Percentiles rank a stretch among this genome's conserved stretches.
phyloP scores from a whole-genome alignment of 1,284 basidiomycete species.

The Cerioporus squamosus region DNA sequence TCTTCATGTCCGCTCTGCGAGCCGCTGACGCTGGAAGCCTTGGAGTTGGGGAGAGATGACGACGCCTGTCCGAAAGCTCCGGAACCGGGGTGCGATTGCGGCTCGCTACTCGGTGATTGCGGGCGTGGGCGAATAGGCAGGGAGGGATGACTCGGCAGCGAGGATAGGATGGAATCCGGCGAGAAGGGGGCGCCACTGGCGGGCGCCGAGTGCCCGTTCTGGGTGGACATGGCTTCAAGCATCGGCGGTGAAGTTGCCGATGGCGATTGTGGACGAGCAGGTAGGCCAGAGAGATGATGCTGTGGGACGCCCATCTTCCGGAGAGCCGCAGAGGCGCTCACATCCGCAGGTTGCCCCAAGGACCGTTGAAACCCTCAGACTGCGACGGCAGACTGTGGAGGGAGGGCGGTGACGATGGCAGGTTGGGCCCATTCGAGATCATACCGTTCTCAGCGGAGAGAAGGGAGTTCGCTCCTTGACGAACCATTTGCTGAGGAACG shows the following conservation, averaged over 20 bases:
- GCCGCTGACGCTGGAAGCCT: conserved; percentile 42
- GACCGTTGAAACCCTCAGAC: conserved; percentile 23
- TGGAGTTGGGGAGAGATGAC: conserved; percentile 38
- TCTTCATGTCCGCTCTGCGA: conserved; percentile 44
- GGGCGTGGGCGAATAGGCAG: conserved; percentile 37
- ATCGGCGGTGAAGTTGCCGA: conserved; percentile 26
- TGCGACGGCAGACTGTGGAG: conserved; percentile 26
- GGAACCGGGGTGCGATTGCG: conserved; percentile 10
- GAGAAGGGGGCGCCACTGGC: conserved; percentile 36
- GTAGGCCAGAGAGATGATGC: conserved; percentile 26
- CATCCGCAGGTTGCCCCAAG: conserved; percentile 34
- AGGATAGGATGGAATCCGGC: conserved; percentile 32
- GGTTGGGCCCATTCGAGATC: conserved; percentile 9
- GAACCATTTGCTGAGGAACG: conserved; percentile 49
- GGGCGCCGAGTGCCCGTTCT: conserved; percentile 26
- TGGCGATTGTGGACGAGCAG: conserved; percentile 31
- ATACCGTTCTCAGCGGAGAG: conserved; percentile 38
- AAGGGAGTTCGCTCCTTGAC: conserved; percentile 39
- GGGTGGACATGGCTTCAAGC: conserved; percentile 22
- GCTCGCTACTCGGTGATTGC: conserved; percentile 35
- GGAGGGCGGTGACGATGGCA: conserved; percentile 25
- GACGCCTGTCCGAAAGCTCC: conserved; percentile 1
- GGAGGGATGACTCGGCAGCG: conserved; percentile 36
- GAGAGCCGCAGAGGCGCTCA: conserved; percentile 32
- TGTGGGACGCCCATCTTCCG: conserved; percentile 36